Conservation (phyloP, 257 asterid genomes). For the Primulina huaijiensis region DNA sequence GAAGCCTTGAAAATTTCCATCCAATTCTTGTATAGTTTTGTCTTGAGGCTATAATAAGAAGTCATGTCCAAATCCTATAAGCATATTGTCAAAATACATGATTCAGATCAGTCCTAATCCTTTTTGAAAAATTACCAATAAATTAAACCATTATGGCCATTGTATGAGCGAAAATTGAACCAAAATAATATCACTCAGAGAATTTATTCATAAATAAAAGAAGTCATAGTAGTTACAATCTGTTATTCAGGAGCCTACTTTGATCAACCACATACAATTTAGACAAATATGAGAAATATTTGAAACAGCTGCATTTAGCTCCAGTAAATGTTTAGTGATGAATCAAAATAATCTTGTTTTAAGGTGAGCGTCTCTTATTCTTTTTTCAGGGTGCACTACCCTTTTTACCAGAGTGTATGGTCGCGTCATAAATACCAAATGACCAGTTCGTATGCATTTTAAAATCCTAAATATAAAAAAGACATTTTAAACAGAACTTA, state of each 20-base stretch:
- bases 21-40: slow-evolving; percentile 73
- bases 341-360: no score
- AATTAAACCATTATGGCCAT: neutral
- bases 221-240: no score
- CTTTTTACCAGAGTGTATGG: neutral
- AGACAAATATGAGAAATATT: no score
- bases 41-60: slow-evolving; percentile 52
- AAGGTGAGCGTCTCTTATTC: neutral
- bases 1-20: slow-evolving; percentile 54
- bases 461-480: no score
- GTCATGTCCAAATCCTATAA: slow-evolving; percentile 49
- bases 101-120: neutral
- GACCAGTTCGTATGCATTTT: neutral
- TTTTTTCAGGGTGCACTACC: no score
- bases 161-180: no score
- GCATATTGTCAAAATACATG: slow-evolving; percentile 14
- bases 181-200: no score
- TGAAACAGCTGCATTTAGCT: neutral
- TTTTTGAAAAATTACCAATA: neutral
- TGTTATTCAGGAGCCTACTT: no score
- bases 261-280: no score
- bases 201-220: no score
- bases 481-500: slow-evolving; percentile 4
- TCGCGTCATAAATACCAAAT: neutral
- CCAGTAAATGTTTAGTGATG: neutral